phyloP scores from a whole-genome alignment of 768 basidiomycete genomes.

The Lentinula detonsa region DNA sequence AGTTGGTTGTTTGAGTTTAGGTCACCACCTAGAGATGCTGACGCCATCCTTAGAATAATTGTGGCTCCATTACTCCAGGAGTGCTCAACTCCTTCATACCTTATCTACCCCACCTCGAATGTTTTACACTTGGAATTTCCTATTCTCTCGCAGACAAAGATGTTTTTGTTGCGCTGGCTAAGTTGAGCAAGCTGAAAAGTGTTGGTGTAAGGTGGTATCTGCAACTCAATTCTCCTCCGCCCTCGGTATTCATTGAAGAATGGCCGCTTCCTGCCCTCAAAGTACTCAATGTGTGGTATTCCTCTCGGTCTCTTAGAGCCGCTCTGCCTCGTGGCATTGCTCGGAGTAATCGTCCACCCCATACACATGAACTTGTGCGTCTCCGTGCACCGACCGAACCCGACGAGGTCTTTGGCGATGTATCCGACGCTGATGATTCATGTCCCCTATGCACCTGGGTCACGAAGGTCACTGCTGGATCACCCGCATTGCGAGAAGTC shows the following conservation, averaged over 20 bases:
- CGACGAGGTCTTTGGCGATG: not conserved
- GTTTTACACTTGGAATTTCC: slow-evolving; percentile 47
- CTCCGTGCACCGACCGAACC: not conserved
- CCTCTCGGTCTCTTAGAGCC: not conserved
- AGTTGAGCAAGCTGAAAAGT: slow-evolving; percentile 30
- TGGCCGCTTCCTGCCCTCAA: not conserved
- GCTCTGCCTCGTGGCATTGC: not conserved
- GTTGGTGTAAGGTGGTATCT: not conserved
- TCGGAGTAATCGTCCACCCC: not conserved
- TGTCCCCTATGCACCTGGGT: slow-evolving; percentile 1
- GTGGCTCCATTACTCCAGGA: slow-evolving; percentile 60
- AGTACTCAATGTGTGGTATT: not conserved
- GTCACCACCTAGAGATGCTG: not conserved
- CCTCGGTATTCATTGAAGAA: not conserved
- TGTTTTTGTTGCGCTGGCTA: slow-evolving; percentile 39
- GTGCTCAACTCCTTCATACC: slow-evolving; percentile 42
- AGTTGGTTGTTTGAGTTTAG: slow-evolving; percentile 20
- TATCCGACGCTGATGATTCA: not conserved
- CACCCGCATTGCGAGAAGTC: not conserved
- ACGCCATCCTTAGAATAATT: slow-evolving; percentile 36
- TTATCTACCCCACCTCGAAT: slow-evolving; percentile 24
- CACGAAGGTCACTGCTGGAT: not conserved
- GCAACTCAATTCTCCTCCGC: not conserved
- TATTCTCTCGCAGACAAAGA: slow-evolving; percentile 54
- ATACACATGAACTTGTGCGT: not conserved